These are phyloP conservation scores for Ascoidea asiatica DNA, from an alignment of 805 yeast species.

Conservation along the genomic window DNA sequence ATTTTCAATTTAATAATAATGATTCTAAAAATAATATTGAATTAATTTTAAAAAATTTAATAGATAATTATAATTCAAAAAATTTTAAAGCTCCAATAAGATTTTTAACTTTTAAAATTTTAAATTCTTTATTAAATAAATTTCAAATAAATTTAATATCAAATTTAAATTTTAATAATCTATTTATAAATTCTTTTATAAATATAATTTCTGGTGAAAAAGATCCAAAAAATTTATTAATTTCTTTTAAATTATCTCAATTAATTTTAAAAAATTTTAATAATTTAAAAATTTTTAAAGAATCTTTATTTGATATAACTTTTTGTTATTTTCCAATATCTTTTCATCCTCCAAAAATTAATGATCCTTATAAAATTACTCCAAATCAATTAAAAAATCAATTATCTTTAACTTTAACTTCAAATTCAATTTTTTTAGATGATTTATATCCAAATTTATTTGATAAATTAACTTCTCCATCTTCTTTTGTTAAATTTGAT, in stretches of 20 bases:
- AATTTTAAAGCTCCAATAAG: slow-evolving; percentile 51
- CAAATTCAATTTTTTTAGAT: slow-evolving; percentile 48
- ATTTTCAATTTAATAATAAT: slow-evolving; percentile 18
- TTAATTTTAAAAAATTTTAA: slow-evolving; percentile 28
- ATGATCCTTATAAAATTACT: slow-evolving; percentile 77
- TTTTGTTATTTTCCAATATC: slow-evolving; percentile 97
- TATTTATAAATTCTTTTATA: slow-evolving; percentile 43
- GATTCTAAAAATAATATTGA: slow-evolving; percentile 17
- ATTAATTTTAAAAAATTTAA: slow-evolving; percentile 23
- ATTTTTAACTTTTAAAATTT: slow-evolving; percentile 38
- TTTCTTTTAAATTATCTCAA: slow-evolving; percentile 47
- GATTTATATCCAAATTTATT: slow-evolving; percentile 68
- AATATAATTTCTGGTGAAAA: slow-evolving; percentile 78
- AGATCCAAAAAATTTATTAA: slow-evolving; percentile 77
- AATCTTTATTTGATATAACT: slow-evolving; percentile 72
- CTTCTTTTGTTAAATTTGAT: slow-evolving; percentile 61
- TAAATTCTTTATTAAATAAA: slow-evolving; percentile 22
- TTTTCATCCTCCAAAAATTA: slow-evolving; percentile 75
- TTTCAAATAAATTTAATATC: neutral
- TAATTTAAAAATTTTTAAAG: slow-evolving; percentile 28
- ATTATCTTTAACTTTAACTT: slow-evolving; percentile 48
- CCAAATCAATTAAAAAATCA: slow-evolving; percentile 53
- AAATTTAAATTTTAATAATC: slow-evolving; percentile 18
- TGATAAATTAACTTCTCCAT: slow-evolving; percentile 68
- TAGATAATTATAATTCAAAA: slow-evolving; percentile 36